Conservation (phyloP, 331 rosid species). For the Stylosanthes scabra region DNA sequence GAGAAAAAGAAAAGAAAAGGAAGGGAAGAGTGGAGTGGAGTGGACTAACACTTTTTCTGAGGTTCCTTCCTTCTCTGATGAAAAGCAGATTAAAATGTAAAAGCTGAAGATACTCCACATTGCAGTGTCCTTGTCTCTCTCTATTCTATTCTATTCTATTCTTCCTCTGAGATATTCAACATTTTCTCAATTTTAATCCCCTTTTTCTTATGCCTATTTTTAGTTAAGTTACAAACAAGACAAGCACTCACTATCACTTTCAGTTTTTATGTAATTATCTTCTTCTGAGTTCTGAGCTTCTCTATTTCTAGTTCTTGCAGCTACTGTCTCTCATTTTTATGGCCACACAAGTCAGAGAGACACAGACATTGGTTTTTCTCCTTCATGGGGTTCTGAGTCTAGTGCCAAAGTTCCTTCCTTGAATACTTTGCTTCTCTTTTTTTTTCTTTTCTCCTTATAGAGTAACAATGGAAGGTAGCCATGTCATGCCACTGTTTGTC, state of each 20-base stretch:
- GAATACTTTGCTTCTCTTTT: neutral
- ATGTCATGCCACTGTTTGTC: slow-evolving; percentile 29
- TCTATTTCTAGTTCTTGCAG: slow-evolving; percentile 40
- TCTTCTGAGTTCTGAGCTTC: slow-evolving; percentile 25
- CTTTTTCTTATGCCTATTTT: slow-evolving; percentile 11
- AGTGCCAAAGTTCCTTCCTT: slow-evolving; percentile 23
- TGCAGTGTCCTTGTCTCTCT: slow-evolving; percentile 38
- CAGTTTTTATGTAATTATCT: neutral
- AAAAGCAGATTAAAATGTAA: slow-evolving; percentile 13
- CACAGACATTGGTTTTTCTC: neutral
- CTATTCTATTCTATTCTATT: neutral
- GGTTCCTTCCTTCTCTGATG: slow-evolving; percentile 33
- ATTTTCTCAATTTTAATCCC: slow-evolving; percentile 21
- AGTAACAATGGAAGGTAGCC: slow-evolving; percentile 46
- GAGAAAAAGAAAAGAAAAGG: neutral
- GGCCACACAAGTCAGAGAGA: neutral
- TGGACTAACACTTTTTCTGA: slow-evolving; percentile 19
- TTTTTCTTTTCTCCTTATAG: neutral
- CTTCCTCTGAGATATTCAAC: slow-evolving; percentile 29
- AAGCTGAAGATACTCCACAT: slow-evolving; percentile 34
- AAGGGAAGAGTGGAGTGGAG: too few relatives aligned
- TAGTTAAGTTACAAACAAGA: slow-evolving; percentile 10
- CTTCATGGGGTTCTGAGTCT: slow-evolving; percentile 28
- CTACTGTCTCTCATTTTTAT: slow-evolving; percentile 22
- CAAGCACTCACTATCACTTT: neutral